A percentile compares a stretch with the other conserved stretches of the same genome.
Evolutionary conservation across 164 flowering plant genomes (phyloP).

Genomic region (Stephania yunnanensis): DNA sequence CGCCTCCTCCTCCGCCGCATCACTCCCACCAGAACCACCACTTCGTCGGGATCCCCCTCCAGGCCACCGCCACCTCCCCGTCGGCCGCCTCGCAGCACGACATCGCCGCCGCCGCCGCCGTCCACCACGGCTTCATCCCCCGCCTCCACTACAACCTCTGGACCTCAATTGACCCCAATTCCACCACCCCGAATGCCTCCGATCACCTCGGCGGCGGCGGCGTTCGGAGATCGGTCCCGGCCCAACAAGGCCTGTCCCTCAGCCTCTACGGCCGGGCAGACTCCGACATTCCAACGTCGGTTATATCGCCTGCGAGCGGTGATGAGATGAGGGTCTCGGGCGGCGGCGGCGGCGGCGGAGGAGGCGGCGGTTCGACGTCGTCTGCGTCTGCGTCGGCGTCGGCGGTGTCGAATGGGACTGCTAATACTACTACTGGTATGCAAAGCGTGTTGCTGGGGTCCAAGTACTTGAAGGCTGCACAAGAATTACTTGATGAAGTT

Average conservation of each 20-base stretch:
- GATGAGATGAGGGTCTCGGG: slow-evolving; percentile 10
- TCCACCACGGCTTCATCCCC: slow-evolving; percentile 54
- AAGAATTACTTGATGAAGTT: slow-evolving; percentile 82
- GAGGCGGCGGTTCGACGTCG: slow-evolving; percentile 20
- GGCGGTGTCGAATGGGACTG: slow-evolving; percentile 37
- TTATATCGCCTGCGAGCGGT: no score
- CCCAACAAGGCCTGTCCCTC: slow-evolving; percentile 67
- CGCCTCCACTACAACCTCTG: slow-evolving; percentile 58
- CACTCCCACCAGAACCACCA: slow-evolving; percentile 32
- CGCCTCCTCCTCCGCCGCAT: slow-evolving; percentile 1
- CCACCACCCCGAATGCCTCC: slow-evolving; percentile 7
- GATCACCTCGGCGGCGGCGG: slow-evolving; percentile 11
- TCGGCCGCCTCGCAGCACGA: slow-evolving; percentile 21
- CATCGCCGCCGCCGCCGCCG: slow-evolving; percentile 31
- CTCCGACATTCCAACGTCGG: slow-evolving; percentile 14
- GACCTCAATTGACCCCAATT: slow-evolving; percentile 31
- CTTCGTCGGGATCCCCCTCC: slow-evolving; percentile 57
- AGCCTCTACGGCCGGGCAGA: slow-evolving; percentile 71
- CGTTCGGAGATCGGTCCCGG: slow-evolving; percentile 14
- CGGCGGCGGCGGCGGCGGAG: slow-evolving; percentile 17
- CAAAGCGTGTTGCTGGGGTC: slow-evolving; percentile 74
- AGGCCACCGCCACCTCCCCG: slow-evolving; percentile 9
- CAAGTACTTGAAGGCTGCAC: slow-evolving; percentile 86
- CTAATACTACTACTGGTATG: slow-evolving; percentile 42
- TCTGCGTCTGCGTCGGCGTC: slow-evolving; percentile 21